Base-by-base conservation (phyloP, 495 filamentous ascomycete species). In the Zalerion maritima region DNA sequence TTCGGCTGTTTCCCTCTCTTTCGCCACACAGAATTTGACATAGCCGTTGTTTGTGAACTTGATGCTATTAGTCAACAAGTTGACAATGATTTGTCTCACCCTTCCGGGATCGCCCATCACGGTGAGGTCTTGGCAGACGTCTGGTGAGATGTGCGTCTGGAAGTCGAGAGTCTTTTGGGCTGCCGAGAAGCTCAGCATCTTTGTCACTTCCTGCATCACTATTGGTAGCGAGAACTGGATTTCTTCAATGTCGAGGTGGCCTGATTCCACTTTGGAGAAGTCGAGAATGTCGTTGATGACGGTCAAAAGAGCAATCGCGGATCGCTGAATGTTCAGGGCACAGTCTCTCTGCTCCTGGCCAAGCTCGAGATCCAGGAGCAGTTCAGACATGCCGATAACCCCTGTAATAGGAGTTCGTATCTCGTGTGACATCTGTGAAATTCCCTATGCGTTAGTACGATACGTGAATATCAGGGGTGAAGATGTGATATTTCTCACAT, bases 251-350 rank as follows among this genome's bases (percentile, higher is more conserved):
- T 81, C 77, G 9, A 82, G 47, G 5, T 64, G 54, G 3, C 81
- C 83, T 7, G 76, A 80, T 35, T 87, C 85, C 11, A 92, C 69
- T 43, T 91, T 92, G 2, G 81, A 86, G 38, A 87, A 77, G 45
- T 91, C 84, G 2, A 92, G 58, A 21, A 89, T 86, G 39, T 92
- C 82, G 34, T 92, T 91, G 49, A 92, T 89, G 14, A 92, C 76
- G 3, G 78, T 80, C 12, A 94, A 53, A n/a, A 94, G 54, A 2
- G 75, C 69, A 29, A 84, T 83, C 0, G 75, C 82, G 0, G 81
- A 89, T 12, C 80, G 67, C 38, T 84, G 72, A 17, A 93, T 75
- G 36, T 82, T 83, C 23, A 79, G 73, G 0, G 78, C 71, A 31
- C 69, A 81, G 21, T 89, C 81, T 14, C 60, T 58, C 42, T 87